Percentiles rank a stretch among this genome's conserved stretches.
Conservation (phyloP, 2,329 filamentous ascomycete genomes). For the Arthrobotrys sinensis region DNA sequence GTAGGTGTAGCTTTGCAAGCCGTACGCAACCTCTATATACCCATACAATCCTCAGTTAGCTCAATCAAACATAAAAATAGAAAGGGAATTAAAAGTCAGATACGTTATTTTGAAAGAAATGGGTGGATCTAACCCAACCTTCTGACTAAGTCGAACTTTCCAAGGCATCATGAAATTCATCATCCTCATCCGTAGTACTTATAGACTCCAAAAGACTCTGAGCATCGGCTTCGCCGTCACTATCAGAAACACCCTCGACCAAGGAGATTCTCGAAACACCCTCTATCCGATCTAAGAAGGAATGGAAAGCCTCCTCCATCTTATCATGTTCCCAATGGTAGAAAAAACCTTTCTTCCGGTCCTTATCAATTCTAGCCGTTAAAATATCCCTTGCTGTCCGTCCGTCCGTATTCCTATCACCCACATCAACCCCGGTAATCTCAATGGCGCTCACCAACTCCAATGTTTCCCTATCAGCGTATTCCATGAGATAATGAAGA, state of each 20-base stretch:
- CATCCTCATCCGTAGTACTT: background rate
- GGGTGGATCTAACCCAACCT: too few relatives aligned
- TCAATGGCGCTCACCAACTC: background rate
- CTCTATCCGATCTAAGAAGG: background rate
- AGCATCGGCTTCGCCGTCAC: background rate
- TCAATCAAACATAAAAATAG: too few relatives aligned
- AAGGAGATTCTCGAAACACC: background rate
- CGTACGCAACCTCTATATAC: too few relatives aligned
- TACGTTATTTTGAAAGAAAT: too few relatives aligned
- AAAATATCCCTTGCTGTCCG: too few relatives aligned
- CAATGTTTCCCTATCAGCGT: background rate
- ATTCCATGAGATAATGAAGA: background rate
- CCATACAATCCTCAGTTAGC: too few relatives aligned
- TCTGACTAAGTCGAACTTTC: background rate
- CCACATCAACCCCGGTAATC: too few relatives aligned
- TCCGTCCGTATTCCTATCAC: too few relatives aligned
- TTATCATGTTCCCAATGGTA: background rate
- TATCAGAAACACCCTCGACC: background rate
- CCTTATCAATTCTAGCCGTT: background rate
- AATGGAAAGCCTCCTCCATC: background rate
- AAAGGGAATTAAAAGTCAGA: too few relatives aligned
- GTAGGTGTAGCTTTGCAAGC: too few relatives aligned
- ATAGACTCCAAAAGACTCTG: background rate
- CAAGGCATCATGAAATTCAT: slow-evolving; percentile 16
- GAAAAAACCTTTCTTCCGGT: background rate